phyloP scores from a whole-genome alignment of 2,329 filamentous ascomycete genomes.

The Neofusicoccum umdonicola region DNA sequence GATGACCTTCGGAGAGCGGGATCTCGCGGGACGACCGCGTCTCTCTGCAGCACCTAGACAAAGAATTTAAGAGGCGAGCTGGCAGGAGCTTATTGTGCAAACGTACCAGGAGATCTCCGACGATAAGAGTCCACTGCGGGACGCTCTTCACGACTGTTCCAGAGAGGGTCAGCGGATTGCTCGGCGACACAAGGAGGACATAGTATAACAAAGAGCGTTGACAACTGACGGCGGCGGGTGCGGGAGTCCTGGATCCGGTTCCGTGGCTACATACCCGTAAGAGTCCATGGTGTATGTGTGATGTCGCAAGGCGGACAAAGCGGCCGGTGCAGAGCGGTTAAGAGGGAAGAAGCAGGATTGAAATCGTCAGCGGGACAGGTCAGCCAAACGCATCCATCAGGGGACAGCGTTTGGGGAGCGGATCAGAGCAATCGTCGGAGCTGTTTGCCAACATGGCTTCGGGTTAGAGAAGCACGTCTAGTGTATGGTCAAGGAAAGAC shows the following conservation, averaged over 20 bases:
- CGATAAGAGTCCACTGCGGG: conserved; percentile 42
- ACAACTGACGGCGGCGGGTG: conserved; percentile 9
- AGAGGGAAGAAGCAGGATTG: background rate
- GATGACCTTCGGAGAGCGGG: conserved; percentile 68
- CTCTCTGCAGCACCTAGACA: background rate
- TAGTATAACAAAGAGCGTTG: conserved; percentile 2
- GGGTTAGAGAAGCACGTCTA: conserved; percentile 39
- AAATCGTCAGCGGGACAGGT: background rate
- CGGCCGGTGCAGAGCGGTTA: background rate
- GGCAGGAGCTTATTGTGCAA: background rate
- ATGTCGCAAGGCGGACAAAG: background rate
- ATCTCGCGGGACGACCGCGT: conserved; percentile 47
- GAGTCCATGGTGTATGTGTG: conserved; percentile 33
- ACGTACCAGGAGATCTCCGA: conserved; percentile 69
- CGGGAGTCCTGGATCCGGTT: conserved; percentile 3
- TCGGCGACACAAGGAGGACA: background rate
- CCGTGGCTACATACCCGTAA: conserved; percentile 32
- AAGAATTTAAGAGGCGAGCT: background rate
- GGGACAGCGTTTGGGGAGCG: conserved; percentile 26
- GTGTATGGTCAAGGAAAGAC: conserved; percentile 26
- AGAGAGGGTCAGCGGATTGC: conserved; percentile 7
- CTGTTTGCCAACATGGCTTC: conserved; percentile 44
- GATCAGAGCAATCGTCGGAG: conserved; percentile 30
- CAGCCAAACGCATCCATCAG: conserved; percentile 20
- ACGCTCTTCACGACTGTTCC: conserved; percentile 53